A percentile compares a stretch with the other conserved stretches of the same genome.
Conservation (phyloP, 2,329 filamentous ascomycete genomes). For the Zarea fungicola region DNA sequence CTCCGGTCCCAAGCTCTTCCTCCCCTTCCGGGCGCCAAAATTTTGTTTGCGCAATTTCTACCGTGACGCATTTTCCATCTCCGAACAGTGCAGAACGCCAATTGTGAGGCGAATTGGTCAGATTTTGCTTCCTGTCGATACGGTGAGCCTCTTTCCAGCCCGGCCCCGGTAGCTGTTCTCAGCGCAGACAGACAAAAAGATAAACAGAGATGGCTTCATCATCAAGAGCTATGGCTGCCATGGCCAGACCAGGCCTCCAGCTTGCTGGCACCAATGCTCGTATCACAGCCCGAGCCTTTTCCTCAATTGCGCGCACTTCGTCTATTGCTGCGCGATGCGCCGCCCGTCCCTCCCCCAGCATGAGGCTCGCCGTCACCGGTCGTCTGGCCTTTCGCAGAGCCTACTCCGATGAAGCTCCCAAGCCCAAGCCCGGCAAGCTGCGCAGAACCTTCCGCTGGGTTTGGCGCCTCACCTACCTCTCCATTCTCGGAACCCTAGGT, state of each 20-base stretch:
- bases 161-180: background rate
- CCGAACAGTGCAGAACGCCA: background rate
- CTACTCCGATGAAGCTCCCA: conserved; percentile 48
- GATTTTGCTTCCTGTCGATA: conserved; percentile 15
- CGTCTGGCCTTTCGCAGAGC: conserved; percentile 38
- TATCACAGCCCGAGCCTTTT: conserved; percentile 29
- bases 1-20: conserved; percentile 2
- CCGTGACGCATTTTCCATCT: background rate
- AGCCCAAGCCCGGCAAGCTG: conserved; percentile 55
- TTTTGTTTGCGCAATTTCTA: conserved; percentile 1
- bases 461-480: conserved; percentile 79
- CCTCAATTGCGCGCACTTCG: conserved; percentile 22
- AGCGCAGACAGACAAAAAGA: background rate
- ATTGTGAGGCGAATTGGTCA: background rate
- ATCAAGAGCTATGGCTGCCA: conserved; percentile 36
- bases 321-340: conserved; percentile 16
- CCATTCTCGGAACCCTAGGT: conserved; percentile 61
- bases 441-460: conserved; percentile 67
- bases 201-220: conserved; percentile 41
- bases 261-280: conserved; percentile 23
- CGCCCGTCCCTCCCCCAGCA: conserved; percentile 28
- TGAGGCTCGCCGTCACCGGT: conserved; percentile 30
- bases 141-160: background rate
- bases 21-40: background rate
- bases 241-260: conserved; percentile 26